A percentile compares a stretch with the other conserved stretches of the same genome.
These are phyloP conservation scores for Lotus japonicus DNA, from an alignment of 306 rosid genomes.

Conservation along the genomic window DNA sequence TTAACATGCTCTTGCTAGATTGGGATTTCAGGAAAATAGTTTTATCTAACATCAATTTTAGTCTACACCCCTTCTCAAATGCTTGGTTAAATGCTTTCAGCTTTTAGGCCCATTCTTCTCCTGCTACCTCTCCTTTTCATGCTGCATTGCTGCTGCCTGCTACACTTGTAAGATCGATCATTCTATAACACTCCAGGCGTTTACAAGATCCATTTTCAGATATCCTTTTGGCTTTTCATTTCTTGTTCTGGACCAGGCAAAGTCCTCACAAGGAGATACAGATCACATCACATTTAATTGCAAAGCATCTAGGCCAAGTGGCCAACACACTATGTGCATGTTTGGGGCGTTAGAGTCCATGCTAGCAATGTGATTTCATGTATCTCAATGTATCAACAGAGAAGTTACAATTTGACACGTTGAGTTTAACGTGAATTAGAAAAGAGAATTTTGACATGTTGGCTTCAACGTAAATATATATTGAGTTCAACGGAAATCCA, in stretches of 20 bases:
- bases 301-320: too few relatives aligned
- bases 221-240: not conserved
- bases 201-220: not conserved
- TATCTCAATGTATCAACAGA: too few relatives aligned
- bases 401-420: too few relatives aligned
- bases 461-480: too few relatives aligned
- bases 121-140: not conserved
- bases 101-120: conserved; percentile 23
- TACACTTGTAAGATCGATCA: not conserved
- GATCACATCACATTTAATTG: not conserved
- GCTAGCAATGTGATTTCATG: too few relatives aligned
- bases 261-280: not conserved
- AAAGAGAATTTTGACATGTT: too few relatives aligned
- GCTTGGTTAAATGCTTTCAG: not conserved
- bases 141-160: too few relatives aligned
- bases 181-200: not conserved
- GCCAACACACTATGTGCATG: too few relatives aligned
- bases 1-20: not conserved
- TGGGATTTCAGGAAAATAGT: not conserved
- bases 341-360: too few relatives aligned
- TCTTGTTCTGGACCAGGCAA: not conserved
- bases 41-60: not conserved
- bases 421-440: too few relatives aligned
- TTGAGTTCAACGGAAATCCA: too few relatives aligned
- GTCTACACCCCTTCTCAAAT: not conserved